Evolutionary conservation across 371 early-diverging fungal species (phyloP), one percentile per base, ranked within the genome.

Genomic region (Mucor racemosus): DNA sequence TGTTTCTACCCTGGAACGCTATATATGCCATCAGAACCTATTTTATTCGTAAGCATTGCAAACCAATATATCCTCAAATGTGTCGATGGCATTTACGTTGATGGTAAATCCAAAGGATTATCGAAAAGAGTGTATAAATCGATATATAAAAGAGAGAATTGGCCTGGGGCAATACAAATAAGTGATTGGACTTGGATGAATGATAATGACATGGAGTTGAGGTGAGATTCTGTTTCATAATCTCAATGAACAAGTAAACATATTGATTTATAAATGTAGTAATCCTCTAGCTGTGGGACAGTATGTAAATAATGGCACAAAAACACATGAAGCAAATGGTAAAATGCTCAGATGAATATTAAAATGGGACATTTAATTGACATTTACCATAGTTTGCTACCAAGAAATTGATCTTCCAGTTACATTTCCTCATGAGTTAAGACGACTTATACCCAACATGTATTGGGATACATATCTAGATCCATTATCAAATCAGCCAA

Each of bases 221-320:
- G 10, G 61, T 69, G 60, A 41, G 7, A 33, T 9, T 5, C 15
- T 38, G 13, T 26, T 26, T 26, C 26, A 1, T 26, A 26, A 26
- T 26, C 26, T 26, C 26, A 26, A 26, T 26, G 26, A 26, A 26
- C 26, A 26, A 26, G 3, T 26, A 26, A 26, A 26, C 1, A 26
- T 26, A 26, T 26, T 26, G 26, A 26, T 26, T 26, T 26, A 26
- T 3, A 3, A 26, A 26, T 26, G 26, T 50, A 21, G 78, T 17
- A 87, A 85, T 42, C 85, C 87, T 6, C 55, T 87, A 9, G 84
- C 84, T 4, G 67, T 85, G n/a, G 87, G 87, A 5, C 87, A 87
- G 40, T 75, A 77, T 59, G 82, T 87, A 34, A 87, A 87, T 59
- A 85, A 87, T 42, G 81, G 80, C 5, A 83, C 80, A 14, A 7